phyloP scores from a whole-genome alignment of 768 basidiomycete species.

The Lactifluus hygrophoroides region DNA sequence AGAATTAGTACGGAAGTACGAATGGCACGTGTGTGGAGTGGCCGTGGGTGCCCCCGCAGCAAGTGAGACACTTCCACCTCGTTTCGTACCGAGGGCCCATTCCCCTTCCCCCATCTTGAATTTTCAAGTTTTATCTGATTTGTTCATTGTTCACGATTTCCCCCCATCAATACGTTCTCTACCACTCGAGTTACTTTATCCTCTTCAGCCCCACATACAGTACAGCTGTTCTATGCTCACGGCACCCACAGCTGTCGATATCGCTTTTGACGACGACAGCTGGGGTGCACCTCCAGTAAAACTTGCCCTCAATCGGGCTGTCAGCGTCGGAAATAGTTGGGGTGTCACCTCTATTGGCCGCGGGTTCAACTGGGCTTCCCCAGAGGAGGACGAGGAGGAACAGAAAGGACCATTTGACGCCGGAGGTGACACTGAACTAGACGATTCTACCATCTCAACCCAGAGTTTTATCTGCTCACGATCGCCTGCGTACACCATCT shows the following conservation, averaged over 20 bases:
- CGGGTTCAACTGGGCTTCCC: constrained; percentile 62
- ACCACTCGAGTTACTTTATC: background rate
- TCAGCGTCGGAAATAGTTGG: constrained; percentile 73
- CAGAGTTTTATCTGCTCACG: constrained; percentile 7
- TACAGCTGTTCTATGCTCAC: constrained; percentile 42
- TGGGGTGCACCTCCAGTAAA: constrained; percentile 48
- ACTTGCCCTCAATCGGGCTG: constrained; percentile 43
- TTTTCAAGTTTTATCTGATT: background rate
- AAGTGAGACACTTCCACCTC: constrained; percentile 1
- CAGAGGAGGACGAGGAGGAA: constrained; percentile 28
- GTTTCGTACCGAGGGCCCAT: too few relatives aligned
- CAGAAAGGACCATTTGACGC: constrained; percentile 8
- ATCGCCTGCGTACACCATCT: constrained; percentile 17
- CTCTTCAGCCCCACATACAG: background rate
- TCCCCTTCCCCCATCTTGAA: background rate
- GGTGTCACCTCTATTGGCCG: constrained; percentile 78
- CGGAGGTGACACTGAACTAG: constrained; percentile 14
- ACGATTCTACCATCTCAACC: background rate
- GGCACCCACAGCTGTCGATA: constrained; percentile 43
- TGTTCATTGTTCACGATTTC: background rate
- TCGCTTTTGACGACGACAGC: constrained; percentile 57
- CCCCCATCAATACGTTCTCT: background rate
- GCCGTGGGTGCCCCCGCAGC: background rate
- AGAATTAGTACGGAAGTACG: background rate
- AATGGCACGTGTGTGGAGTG: constrained; percentile 10